Conservation (phyloP, 306 rosid species). For the Begonia loranthoides region DNA sequence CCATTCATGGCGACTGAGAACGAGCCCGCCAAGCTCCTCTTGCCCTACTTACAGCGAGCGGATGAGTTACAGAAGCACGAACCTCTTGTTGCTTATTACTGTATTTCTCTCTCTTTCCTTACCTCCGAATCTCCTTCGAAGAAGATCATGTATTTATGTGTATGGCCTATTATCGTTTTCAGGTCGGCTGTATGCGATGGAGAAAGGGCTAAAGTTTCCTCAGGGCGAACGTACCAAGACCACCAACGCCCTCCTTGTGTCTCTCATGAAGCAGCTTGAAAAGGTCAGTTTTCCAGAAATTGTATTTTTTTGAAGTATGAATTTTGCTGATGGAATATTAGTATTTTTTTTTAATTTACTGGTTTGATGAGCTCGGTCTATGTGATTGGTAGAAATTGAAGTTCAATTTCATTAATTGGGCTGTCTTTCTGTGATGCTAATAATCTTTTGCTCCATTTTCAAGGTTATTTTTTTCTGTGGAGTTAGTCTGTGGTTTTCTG, state of each 20-base stretch:
- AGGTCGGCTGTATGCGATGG: constrained; percentile 99
- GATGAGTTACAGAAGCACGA: constrained; percentile 99
- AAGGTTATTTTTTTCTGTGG: too few species aligned
- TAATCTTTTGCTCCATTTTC: too few species aligned
- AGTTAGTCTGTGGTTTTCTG: too few species aligned
- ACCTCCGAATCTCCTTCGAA: constrained; percentile 3
- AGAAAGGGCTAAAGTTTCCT: constrained; percentile 84
- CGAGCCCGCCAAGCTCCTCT: constrained; percentile 92
- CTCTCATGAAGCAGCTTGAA: constrained; percentile 98
- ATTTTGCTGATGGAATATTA: neutral
- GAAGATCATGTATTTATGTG: too few species aligned
- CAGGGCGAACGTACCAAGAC: constrained; percentile 87
- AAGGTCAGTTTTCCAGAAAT: constrained; percentile 29
- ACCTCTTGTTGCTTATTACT: constrained; percentile 89
- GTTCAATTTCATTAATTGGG: too few species aligned
- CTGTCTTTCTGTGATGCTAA: too few species aligned
- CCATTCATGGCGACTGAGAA: constrained; percentile 68
- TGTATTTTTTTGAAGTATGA: constrained; percentile 2
- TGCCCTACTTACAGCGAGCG: constrained; percentile 99
- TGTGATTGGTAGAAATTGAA: too few species aligned
- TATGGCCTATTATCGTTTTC: constrained; percentile 1
- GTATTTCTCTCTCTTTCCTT: constrained; percentile 19
- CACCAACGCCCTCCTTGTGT: constrained; percentile 72
- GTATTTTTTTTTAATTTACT: neutral
- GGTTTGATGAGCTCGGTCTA: neutral